A percentile compares a stretch with the other conserved stretches of the same genome.
phyloP scores from a whole-genome alignment of 331 rosid species.

The Arachis monticola region DNA sequence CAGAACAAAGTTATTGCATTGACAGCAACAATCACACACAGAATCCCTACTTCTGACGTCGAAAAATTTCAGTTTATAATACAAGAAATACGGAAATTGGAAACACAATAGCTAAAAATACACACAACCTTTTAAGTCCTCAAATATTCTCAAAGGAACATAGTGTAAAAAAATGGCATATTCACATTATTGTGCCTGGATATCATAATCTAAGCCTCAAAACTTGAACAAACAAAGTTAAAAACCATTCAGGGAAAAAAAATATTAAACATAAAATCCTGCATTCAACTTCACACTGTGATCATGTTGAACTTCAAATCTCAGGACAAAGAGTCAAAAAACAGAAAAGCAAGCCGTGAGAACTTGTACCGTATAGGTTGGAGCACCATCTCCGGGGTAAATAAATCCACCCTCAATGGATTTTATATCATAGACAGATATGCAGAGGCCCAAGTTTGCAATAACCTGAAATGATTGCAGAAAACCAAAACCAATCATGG shows the following conservation, averaged over 20 bases:
- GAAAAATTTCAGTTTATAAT: background rate
- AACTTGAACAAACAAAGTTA: constrained; percentile 15
- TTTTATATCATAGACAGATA: constrained; percentile 71
- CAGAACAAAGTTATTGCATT: background rate
- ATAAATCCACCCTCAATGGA: constrained; percentile 78
- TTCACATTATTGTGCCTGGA: background rate
- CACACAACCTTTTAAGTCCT: background rate
- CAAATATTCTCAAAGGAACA: constrained; percentile 14
- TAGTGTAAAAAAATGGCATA: constrained; percentile 6
- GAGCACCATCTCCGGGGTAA: constrained; percentile 71
- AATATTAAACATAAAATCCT: background rate
- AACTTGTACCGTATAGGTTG: constrained; percentile 65
- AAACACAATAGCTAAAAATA: background rate
- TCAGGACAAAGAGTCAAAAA: background rate
- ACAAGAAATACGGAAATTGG: constrained; percentile 1
- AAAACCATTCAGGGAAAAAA: constrained; percentile 25
- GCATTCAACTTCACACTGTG: constrained; percentile 6
- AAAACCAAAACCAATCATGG: constrained; percentile 19
- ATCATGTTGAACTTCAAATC: constrained; percentile 5
- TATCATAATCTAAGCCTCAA: constrained; percentile 4
- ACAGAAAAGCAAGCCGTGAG: constrained; percentile 18
- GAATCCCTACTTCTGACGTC: background rate
- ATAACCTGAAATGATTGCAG: constrained; percentile 60
- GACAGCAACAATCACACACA: constrained; percentile 6
- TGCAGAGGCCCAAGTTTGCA: constrained; percentile 80